Base-by-base conservation (phyloP, 768 basidiomycete genomes). In the Hemileccinum rubropunctum region DNA sequence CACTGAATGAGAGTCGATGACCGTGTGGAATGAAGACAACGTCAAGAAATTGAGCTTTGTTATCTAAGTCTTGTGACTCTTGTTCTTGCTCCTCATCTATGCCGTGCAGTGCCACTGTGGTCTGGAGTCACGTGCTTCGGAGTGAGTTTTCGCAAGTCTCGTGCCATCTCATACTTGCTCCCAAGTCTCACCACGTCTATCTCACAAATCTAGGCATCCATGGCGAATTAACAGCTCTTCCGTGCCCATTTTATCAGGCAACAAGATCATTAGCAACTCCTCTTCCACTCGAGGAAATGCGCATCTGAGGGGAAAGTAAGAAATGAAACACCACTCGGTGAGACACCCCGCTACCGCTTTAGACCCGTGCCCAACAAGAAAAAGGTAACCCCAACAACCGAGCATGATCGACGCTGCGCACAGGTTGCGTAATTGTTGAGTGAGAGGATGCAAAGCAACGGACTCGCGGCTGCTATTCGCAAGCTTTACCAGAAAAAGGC, bases 241-340 rank as follows among this genome's bases (percentile, higher is more conserved):
- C 68, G 68, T 18, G 64, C 68, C 30, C 62, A 71, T 32, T 71
- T 71, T 9, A 68, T 71, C 3, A 27, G 68, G 7, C 75, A 76
- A 42, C 2, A 77, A 76, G 60, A 78, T 77, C 51, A 75, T 78
- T 20, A 73, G 75, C 7, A 76, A 76, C 48, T 76, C 73, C 56
- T 91, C 78, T 91, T 3, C 84, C 86, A 0, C 75, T 81, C 15
- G 79, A 83, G 14, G 85, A 91, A 65, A 86, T 84, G 61, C 76
- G 76, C 4, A 71, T 80, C 15, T 91, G 88, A 88, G 86, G 47
- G 88, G 88, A 0, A 85, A 86, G 61, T 76, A 80, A 39, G 87
- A 82, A 20, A 88, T 87, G 68, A 83, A 82, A 0, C 82, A 81
- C 26, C 88, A 91, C 69, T 81, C 85, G 47, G 72, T 72, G 34